Base-by-base conservation (phyloP, 352 stramenopile genomes). In the Globisporangium radiosum region DNA sequence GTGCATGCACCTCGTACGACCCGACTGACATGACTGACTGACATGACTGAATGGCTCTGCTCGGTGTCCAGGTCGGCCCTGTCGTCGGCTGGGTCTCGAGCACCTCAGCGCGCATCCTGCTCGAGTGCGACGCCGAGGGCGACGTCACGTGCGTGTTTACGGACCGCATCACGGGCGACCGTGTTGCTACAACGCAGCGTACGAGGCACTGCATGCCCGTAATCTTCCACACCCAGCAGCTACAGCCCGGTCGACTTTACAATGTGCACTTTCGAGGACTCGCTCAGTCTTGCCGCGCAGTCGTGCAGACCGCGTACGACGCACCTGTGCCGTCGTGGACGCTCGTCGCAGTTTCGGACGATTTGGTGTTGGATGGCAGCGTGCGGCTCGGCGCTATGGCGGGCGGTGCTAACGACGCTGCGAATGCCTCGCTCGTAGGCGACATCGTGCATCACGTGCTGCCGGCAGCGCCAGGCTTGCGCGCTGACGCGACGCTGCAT, bases 81-180 rank as follows among this genome's bases (percentile, higher is more conserved):
- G 55, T 85, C 13, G 55, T 87, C 17, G 76, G 76, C 14, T 71
- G 57, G 25, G 72, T 83, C 5, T 66, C 72, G 0, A 48, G 59
- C 59, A 63, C 53, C 1, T 51, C 55, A 1, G 73, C 71, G 49
- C 60, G 57, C 38, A 67, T 85, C 42, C 54, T 85, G 36, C 53
- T 87, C 25, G 77, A 84, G 60, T 69, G 67, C 14, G 68, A 78
- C 39, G 56, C 53, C 44, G 75, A 80, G 43, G 58, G 56, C 4
- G 59, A 78, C 11, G 38, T 85, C 15, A 25, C 54, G 42, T 85
- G 76, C 25, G 52, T 78, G 0, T 56, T 72, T 59, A 71, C 62
- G 4, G 74, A 81, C 50, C 68, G 75, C 4, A 39, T 87, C 14
- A 72, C 55, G 53, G 48, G 62, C 9, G 43, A 71, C 56, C 45